Conservation (phyloP, 257 asterid species). For the Solanum gandarillasii region DNA sequence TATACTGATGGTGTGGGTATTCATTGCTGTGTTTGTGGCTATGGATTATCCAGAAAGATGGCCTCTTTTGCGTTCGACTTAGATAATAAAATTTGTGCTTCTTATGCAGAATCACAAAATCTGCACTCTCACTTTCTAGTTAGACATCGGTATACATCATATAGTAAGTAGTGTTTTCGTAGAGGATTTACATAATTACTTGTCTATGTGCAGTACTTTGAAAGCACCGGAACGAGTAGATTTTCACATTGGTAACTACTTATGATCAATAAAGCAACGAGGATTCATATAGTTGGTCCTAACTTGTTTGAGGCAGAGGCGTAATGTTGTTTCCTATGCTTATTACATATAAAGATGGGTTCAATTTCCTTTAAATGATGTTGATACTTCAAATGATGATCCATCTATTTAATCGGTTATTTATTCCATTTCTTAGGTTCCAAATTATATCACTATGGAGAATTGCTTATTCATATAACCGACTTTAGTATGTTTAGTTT, state of each 20-base stretch:
- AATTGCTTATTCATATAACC: no score
- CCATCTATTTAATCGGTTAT: neutral
- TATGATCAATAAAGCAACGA: neutral
- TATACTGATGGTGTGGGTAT: slow-evolving; percentile 8
- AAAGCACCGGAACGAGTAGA: neutral
- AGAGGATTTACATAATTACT: neutral
- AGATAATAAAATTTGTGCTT: neutral
- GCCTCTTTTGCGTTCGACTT: neutral
- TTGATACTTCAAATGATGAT: neutral
- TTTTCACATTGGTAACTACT: neutral
- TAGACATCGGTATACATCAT: neutral
- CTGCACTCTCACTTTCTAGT: neutral
- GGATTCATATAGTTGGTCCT: neutral
- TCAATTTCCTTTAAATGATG: neutral
- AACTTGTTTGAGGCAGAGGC: neutral
- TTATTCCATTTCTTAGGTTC: no score
- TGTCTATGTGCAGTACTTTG: neutral
- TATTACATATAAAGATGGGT: neutral
- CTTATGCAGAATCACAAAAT: neutral
- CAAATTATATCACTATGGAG: no score
- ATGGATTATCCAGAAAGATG: neutral
- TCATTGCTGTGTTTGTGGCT: slow-evolving; percentile 2
- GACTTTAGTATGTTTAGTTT: neutral
- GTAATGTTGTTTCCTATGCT: neutral
- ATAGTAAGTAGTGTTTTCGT: neutral